Percentiles rank a stretch among this genome's conserved stretches.
phyloP scores from a whole-genome alignment of 257 asterid genomes.

The Mentha longifolia region DNA sequence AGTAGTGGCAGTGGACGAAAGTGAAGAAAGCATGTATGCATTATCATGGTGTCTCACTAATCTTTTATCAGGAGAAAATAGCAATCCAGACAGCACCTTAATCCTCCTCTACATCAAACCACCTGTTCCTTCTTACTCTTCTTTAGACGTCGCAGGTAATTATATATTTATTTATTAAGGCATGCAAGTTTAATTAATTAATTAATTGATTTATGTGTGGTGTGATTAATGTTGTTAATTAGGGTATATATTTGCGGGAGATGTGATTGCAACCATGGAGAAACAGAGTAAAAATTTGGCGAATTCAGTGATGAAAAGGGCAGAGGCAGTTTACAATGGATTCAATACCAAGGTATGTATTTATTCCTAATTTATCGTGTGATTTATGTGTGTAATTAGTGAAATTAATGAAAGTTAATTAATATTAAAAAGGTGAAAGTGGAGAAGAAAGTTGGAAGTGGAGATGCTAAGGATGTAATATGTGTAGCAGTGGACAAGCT shows the following conservation, averaged over 20 bases:
- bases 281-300: constrained; percentile 46
- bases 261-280: constrained; percentile 46
- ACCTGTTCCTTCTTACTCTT: constrained; percentile 49
- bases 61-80: constrained; percentile 35
- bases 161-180: no score
- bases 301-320: constrained; percentile 58
- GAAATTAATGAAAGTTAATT: neutral
- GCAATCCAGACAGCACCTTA: constrained; percentile 36
- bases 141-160: constrained; percentile 49
- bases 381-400: neutral
- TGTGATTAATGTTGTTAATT: no score
- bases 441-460: constrained; percentile 64
- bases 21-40: constrained; percentile 73
- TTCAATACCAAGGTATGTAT: constrained; percentile 33
- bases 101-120: constrained; percentile 65
- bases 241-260: constrained; percentile 51
- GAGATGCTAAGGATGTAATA: constrained; percentile 71
- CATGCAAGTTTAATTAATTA: no score
- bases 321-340: constrained; percentile 46
- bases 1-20: constrained; percentile 71
- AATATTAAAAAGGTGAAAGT: constrained; percentile 41
- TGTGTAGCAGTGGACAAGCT: constrained; percentile 60
- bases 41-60: constrained; percentile 66
- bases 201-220: no score
- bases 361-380: neutral